Conservation (phyloP, 345 rosid species). For the Nephelium lappaceum region DNA sequence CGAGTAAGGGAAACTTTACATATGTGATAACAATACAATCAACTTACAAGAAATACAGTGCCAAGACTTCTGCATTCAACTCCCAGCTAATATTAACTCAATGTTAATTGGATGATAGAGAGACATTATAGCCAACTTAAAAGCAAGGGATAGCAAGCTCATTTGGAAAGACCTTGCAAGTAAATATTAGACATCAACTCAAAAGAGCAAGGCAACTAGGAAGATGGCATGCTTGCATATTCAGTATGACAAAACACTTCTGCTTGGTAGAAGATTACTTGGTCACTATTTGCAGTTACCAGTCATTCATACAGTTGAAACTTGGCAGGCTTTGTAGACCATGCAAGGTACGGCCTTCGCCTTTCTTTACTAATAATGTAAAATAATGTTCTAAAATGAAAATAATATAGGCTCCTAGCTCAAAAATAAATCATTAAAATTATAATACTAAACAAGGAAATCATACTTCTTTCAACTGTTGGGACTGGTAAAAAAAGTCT, state of each 20-base stretch:
- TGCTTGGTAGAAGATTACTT: neutral
- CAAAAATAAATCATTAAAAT: neutral
- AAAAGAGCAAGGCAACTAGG: neutral
- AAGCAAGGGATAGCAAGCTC: constrained; percentile 2
- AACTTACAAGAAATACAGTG: neutral
- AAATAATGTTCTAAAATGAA: neutral
- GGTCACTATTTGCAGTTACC: neutral
- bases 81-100: neutral
- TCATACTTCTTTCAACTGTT: neutral
- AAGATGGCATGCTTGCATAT: neutral
- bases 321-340: neutral
- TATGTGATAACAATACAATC: neutral
- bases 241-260: no score
- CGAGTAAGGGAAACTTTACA: neutral
- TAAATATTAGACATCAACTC: neutral
- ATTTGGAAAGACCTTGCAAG: neutral
- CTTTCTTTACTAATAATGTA: neutral
- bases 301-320: constrained; percentile 1
- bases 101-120: neutral
- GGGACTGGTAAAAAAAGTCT: neutral
- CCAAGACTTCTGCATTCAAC: constrained; percentile 1
- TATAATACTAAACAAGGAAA: neutral
- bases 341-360: neutral
- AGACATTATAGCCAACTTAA: neutral
- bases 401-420: neutral